phyloP scores from a whole-genome alignment of 176 grass and related monocot genomes.

The Ensete glaucum region DNA sequence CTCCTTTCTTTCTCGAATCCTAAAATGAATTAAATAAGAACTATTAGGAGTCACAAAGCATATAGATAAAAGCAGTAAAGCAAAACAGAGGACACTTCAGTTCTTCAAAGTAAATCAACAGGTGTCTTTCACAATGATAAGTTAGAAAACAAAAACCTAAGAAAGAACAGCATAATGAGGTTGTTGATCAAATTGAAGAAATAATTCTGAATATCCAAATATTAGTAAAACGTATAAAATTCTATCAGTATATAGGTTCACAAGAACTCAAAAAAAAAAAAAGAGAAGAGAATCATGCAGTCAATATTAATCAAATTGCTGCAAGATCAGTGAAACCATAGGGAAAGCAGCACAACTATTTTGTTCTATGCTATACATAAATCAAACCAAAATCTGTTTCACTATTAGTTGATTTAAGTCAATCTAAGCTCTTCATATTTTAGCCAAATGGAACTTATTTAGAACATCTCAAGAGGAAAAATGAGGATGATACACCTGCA shows the following conservation, averaged over 20 bases:
- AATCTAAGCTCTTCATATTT: neutral
- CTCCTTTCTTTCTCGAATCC: conserved; percentile 19
- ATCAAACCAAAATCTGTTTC: neutral
- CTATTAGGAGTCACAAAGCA: neutral
- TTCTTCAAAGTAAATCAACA: neutral
- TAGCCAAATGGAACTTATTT: neutral
- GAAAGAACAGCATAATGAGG: too few species aligned
- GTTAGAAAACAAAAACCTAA: too few species aligned
- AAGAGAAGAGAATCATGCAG: too few species aligned
- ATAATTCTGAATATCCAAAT: too few species aligned
- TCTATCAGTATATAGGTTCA: too few species aligned
- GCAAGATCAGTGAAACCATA: neutral
- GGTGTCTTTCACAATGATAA: neutral
- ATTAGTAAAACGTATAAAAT: too few species aligned
- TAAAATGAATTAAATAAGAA: conserved; percentile 10
- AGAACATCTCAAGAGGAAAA: neutral
- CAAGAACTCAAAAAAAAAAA: too few species aligned
- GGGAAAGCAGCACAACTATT: neutral
- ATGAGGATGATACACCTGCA: conserved; percentile 52
- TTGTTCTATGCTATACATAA: neutral
- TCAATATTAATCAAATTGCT: too few species aligned
- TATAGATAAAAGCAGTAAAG: neutral
- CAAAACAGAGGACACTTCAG: neutral
- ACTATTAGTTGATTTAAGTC: neutral
- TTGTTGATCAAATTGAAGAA: too few species aligned